phyloP scores from a whole-genome alignment of 2,329 filamentous ascomycete species.

The Arthrobotrys sinensis region DNA sequence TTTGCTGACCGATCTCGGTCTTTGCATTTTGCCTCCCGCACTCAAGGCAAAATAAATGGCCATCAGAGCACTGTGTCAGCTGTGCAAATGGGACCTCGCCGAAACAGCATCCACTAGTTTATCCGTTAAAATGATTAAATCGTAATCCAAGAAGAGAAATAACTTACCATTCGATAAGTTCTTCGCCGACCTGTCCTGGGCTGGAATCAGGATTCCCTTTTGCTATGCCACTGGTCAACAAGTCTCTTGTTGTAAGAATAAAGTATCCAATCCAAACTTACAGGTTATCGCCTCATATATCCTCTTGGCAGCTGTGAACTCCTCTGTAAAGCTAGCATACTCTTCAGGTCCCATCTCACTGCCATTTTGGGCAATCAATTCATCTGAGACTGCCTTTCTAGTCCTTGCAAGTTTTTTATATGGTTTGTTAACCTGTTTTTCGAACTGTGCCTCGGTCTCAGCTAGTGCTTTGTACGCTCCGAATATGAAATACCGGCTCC shows the following conservation, averaged over 20 bases:
- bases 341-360: conserved; percentile 64
- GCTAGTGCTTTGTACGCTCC: conserved; percentile 65
- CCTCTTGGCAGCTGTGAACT: conserved; percentile 50
- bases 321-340: conserved; percentile 64
- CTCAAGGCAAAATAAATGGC: conserved; percentile 77
- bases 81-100: conserved; percentile 77
- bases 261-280: conserved; percentile 7
- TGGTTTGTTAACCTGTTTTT: conserved; percentile 57
- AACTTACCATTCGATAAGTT: conserved; percentile 73
- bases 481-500: conserved; percentile 65
- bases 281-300: conserved; percentile 44
- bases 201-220: conserved; percentile 63
- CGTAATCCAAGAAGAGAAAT: too few species aligned
- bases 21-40: conserved; percentile 79
- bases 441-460: conserved; percentile 66
- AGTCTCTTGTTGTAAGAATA: not conserved
- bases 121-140: conserved; percentile 6
- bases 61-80: conserved; percentile 78
- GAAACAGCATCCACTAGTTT: conserved; percentile 77
- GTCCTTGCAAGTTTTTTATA: conserved; percentile 65
- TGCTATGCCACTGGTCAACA: conserved; percentile 58
- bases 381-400: conserved; percentile 62
- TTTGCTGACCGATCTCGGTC: conserved; percentile 78
- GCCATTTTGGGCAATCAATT: conserved; percentile 52
- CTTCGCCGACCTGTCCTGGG: conserved; percentile 69